Evolutionary conservation across 2,329 filamentous ascomycete genomes (phyloP), one percentile per base, ranked within the genome.

Genomic region (Apiospora koreana): DNA sequence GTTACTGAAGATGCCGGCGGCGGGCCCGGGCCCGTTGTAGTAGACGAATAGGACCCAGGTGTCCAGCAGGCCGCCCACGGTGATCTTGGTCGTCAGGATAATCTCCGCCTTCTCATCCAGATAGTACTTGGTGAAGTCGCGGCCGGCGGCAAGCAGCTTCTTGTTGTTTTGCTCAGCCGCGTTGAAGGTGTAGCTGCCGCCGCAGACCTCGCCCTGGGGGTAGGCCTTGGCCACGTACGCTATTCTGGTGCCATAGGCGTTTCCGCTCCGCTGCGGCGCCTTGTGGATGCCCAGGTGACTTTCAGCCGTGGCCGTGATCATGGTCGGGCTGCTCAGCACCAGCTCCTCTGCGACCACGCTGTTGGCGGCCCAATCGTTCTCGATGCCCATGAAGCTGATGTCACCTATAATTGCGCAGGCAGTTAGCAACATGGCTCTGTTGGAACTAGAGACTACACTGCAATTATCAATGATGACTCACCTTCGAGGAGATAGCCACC

Each of bases 41-140:
- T 89, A 91, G 45, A 89, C 76, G 78, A 91, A 91, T 71, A 92
- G 78, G 70, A 89, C 83, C 86, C 87, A 90, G 25, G 86, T 81
- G 71, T 89, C 82, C 64, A 88, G 73, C 0, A 84, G 71, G 16
- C 81, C 81, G 2, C 82, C 76, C 3, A 80, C 73, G 0, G 83
- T 83, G n/a, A 85, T 80, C 74, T 88, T 83, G 2, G 84, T 82
- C 0, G 88, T 91, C 64, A 87, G 78, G 72, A 91, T 91, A 64
- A 91, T 85, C 16, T 84, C 88, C 0, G 88, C 89, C 76, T 89
- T 90, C 71, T 86, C 82, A 73, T 91, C 89, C 0, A 83, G 80
- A 75, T 89, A 88, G 77, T 90, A 81, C 73, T 86, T 82, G 6
- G 87, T 88, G 73, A 89, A 90, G 76, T 89, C 85, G 28, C 84